Conservation (phyloP, 169 alveolate genomes). For the Cryptosporidium ubiquitum region DNA sequence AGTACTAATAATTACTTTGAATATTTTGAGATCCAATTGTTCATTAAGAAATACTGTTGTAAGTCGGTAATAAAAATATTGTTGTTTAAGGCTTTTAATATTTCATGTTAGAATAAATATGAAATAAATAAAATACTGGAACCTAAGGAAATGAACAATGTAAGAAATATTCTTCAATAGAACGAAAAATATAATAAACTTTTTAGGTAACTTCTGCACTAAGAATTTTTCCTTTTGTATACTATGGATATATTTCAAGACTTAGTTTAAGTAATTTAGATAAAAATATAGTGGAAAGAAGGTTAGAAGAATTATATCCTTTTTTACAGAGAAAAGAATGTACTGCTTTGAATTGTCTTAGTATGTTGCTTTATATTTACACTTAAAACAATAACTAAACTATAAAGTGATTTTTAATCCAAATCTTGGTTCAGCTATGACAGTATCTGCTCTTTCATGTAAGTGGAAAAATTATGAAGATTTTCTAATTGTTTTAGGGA, state of each 20-base stretch:
- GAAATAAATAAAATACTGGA: background rate
- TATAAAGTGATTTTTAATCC: conserved; percentile 44
- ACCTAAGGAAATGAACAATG: conserved; percentile 48
- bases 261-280: conserved; percentile 60
- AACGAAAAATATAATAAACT: background rate
- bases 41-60: conserved; percentile 2
- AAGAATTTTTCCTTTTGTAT: conserved; percentile 60
- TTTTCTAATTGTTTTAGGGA: conserved; percentile 29
- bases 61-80: background rate
- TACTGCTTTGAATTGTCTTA: conserved; percentile 21
- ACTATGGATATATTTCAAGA: conserved; percentile 68
- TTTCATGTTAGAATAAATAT: background rate
- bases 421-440: conserved; percentile 15
- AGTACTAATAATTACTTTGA: background rate
- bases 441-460: conserved; percentile 52
- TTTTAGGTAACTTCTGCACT: conserved; percentile 42
- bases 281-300: conserved; percentile 13
- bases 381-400: background rate
- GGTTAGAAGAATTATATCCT: conserved; percentile 61
- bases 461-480: background rate
- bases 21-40: background rate
- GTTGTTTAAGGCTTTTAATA: background rate
- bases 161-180: background rate
- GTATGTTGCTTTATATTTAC: conserved; percentile 28
- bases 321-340: conserved; percentile 28